Conservation (phyloP, 2,329 filamentous ascomycete genomes). For the Colletotrichum cordylinicola region DNA sequence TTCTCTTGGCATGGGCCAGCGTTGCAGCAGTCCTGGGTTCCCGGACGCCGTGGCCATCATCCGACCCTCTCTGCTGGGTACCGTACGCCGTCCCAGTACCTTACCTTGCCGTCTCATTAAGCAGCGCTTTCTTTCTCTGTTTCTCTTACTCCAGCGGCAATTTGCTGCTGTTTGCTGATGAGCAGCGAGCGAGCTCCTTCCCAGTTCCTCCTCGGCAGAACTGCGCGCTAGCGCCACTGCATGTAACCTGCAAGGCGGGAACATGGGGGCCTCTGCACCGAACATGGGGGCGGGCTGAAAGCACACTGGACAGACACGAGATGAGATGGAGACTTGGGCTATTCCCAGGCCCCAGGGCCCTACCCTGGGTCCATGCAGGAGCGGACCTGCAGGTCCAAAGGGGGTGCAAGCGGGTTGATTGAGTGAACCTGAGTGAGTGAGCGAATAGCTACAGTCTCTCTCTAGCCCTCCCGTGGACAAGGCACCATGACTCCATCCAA, state of each 20-base stretch:
- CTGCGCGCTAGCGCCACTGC: conserved; percentile 10
- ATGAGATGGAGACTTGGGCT: conserved; percentile 11
- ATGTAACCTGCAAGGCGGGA: conserved; percentile 20
- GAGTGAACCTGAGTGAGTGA: neutral
- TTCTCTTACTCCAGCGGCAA: neutral
- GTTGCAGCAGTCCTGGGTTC: neutral
- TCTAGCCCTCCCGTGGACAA: neutral
- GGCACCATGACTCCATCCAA: neutral
- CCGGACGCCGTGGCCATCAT: neutral
- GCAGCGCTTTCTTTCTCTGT: neutral
- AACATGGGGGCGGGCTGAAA: neutral
- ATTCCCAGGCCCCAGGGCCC: neutral
- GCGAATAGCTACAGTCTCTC: neutral
- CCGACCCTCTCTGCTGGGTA: neutral
- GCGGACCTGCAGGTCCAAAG: conserved; percentile 18
- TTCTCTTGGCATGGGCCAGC: neutral
- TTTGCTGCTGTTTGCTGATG: neutral
- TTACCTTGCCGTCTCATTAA: neutral
- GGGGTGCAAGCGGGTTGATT: conserved; percentile 8
- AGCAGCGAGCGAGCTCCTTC: neutral
- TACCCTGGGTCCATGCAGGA: conserved; percentile 12
- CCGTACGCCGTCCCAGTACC: neutral
- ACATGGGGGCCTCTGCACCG: neutral
- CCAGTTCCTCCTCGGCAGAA: conserved; percentile 1
- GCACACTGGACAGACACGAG: neutral